A percentile compares a stretch with the other conserved stretches of the same genome.
Conservation (phyloP, 768 basidiomycete species). For the Suillus subalutaceus region DNA sequence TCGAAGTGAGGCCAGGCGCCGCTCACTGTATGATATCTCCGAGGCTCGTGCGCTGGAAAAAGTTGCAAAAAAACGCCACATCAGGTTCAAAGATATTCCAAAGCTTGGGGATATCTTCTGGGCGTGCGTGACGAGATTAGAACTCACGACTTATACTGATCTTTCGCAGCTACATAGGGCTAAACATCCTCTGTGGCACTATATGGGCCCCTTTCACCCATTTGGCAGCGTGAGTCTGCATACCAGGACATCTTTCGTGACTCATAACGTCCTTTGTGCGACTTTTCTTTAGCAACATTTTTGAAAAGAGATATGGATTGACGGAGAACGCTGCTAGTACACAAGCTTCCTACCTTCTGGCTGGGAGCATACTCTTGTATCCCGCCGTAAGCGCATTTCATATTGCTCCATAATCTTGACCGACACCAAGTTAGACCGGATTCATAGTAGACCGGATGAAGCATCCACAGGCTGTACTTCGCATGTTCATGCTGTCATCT, state of each 20-base stretch:
- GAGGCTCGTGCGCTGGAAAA: conserved; percentile 65
- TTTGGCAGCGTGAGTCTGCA: conserved; percentile 63
- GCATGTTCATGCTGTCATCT: conserved; percentile 61
- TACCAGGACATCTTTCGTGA: not conserved
- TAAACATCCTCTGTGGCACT: conserved; percentile 77
- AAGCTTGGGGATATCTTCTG: conserved; percentile 78
- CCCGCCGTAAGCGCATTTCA: conserved; percentile 53
- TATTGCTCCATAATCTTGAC: conserved; percentile 3
- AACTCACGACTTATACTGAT: conserved; percentile 8
- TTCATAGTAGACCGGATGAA: conserved; percentile 63
- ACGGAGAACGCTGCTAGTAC: conserved; percentile 61
- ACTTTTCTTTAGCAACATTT: conserved; percentile 56
- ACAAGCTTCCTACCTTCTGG: conserved; percentile 71
- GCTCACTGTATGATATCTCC: conserved; percentile 46
- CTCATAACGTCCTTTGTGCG: conserved; percentile 9
- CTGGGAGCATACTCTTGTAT: conserved; percentile 69
- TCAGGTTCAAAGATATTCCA: conserved; percentile 60
- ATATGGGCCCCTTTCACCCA: conserved; percentile 82
- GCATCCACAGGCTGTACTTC: conserved; percentile 57
- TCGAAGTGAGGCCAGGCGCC: conserved; percentile 52
- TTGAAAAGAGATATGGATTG: conserved; percentile 66
- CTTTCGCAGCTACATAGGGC: conserved; percentile 59
- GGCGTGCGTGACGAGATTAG: conserved; percentile 51
- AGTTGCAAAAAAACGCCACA: conserved; percentile 66
- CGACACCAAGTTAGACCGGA: conserved; percentile 51